Evolutionary conservation across 768 basidiomycete genomes (phyloP).

Genomic region (Ramaria rubella): DNA sequence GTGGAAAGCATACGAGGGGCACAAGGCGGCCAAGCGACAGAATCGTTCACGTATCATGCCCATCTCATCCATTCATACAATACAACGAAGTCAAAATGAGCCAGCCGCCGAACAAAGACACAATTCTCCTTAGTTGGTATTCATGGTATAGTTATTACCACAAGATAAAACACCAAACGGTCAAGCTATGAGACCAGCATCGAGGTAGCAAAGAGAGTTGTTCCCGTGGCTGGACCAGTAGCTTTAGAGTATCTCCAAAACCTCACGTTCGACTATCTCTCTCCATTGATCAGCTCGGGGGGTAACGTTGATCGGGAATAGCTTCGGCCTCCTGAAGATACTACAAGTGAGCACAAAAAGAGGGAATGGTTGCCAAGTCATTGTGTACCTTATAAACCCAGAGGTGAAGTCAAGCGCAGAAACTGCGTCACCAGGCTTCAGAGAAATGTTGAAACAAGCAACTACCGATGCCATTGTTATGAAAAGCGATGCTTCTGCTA

Average conservation of each 20-base stretch:
- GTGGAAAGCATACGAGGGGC: too few relatives aligned
- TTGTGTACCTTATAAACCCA: conserved; percentile 3
- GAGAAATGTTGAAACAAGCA: conserved; percentile 13
- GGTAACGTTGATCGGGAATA: conserved; percentile 3
- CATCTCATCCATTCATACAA: too few relatives aligned
- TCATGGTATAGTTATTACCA: too few relatives aligned
- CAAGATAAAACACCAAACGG: too few relatives aligned
- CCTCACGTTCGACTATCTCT: conserved; percentile 2
- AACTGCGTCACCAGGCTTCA: background rate
- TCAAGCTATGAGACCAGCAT: too few relatives aligned
- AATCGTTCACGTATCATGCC: too few relatives aligned
- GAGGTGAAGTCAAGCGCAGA: background rate
- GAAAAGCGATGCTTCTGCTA: conserved; percentile 14
- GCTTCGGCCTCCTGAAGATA: background rate
- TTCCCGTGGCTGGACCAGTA: too few relatives aligned
- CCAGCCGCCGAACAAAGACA: too few relatives aligned
- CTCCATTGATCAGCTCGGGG: conserved; percentile 4
- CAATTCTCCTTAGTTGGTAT: too few relatives aligned
- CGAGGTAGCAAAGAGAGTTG: too few relatives aligned
- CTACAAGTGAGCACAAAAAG: background rate
- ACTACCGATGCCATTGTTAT: conserved; percentile 16
- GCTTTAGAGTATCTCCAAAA: background rate
- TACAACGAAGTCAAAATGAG: too few relatives aligned
- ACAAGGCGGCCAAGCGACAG: too few relatives aligned
- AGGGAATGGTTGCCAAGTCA: background rate